phyloP scores from a whole-genome alignment of 2,329 filamentous ascomycete genomes.

The Verticillium tricorpus region DNA sequence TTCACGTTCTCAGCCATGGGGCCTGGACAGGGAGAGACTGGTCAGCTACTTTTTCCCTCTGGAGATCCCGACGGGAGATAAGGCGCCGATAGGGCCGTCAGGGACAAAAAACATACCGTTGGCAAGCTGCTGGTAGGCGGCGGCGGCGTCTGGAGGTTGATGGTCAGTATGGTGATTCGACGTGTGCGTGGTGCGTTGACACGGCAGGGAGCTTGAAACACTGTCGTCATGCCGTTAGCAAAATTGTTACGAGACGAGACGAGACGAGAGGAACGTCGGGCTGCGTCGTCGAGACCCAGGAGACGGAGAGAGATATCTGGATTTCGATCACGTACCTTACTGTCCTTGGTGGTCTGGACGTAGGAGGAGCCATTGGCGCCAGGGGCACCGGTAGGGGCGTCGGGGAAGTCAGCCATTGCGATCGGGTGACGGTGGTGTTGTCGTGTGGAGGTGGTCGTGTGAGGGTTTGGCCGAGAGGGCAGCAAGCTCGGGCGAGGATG shows the following conservation, averaged over 20 bases:
- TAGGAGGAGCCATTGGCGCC: slow-evolving; percentile 42
- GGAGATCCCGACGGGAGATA: not conserved
- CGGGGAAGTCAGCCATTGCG: slow-evolving; percentile 38
- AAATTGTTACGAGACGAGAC: not conserved
- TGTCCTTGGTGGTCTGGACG: slow-evolving; percentile 43
- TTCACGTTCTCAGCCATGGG: slow-evolving; percentile 56
- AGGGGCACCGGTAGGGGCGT: slow-evolving; percentile 22
- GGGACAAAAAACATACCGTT: slow-evolving; percentile 33
- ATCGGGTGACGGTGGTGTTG: slow-evolving; percentile 11
- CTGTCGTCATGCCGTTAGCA: slow-evolving; percentile 27
- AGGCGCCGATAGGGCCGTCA: not conserved
- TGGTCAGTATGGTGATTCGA: slow-evolving; percentile 24
- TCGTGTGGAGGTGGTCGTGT: slow-evolving; percentile 11
- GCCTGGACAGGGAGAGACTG: slow-evolving; percentile 29
- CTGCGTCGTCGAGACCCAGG: slow-evolving; percentile 3
- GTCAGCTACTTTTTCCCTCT: not conserved
- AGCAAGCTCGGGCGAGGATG: slow-evolving; percentile 5
- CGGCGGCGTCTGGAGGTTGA: slow-evolving; percentile 37
- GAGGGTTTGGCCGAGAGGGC: not conserved
- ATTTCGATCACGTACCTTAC: slow-evolving; percentile 40
- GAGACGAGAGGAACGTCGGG: slow-evolving; percentile 8
- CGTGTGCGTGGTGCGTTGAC: not conserved
- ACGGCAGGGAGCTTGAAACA: slow-evolving; percentile 22
- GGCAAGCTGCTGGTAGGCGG: slow-evolving; percentile 43
- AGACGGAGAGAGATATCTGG: slow-evolving; percentile 1